Evolutionary conservation across 2,329 filamentous ascomycete genomes (phyloP).

Genomic region (Westerdykella aurantiaca): DNA sequence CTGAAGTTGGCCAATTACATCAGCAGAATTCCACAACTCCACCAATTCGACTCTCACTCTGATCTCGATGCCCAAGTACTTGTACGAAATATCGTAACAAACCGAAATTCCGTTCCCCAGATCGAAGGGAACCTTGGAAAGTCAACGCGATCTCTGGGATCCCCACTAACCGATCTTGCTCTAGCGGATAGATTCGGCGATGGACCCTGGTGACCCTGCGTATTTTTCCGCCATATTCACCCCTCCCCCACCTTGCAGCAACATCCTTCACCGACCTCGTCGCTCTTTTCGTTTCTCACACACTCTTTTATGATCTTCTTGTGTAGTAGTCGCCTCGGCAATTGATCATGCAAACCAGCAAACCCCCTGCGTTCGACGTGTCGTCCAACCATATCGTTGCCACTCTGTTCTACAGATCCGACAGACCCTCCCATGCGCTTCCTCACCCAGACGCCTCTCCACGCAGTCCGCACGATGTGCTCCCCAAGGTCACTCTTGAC

Average conservation of each 20-base stretch:
- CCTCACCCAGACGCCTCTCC: conserved; percentile 45
- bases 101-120: too few species aligned
- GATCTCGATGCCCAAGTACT: too few species aligned
- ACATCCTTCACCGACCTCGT: not conserved
- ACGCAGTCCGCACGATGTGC: conserved; percentile 25
- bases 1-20: too few species aligned
- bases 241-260: not conserved
- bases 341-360: not conserved
- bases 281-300: not conserved
- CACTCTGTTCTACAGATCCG: conserved; percentile 36
- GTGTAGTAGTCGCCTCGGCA: not conserved
- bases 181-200: too few species aligned
- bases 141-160: too few species aligned
- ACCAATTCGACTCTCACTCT: too few species aligned
- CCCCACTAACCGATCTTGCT: too few species aligned
- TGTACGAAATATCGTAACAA: too few species aligned
- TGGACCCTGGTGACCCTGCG: not conserved
- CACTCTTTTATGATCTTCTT: not conserved
- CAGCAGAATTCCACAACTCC: too few species aligned
- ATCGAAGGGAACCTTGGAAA: too few species aligned
- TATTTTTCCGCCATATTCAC: not conserved
- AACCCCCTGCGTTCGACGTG: conserved; percentile 10
- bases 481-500: conserved; percentile 29
- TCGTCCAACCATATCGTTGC: conserved; percentile 26
- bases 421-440: conserved; percentile 32